Conservation (phyloP, 2,329 filamentous ascomycete genomes). For the Thielaviopsis populi region DNA sequence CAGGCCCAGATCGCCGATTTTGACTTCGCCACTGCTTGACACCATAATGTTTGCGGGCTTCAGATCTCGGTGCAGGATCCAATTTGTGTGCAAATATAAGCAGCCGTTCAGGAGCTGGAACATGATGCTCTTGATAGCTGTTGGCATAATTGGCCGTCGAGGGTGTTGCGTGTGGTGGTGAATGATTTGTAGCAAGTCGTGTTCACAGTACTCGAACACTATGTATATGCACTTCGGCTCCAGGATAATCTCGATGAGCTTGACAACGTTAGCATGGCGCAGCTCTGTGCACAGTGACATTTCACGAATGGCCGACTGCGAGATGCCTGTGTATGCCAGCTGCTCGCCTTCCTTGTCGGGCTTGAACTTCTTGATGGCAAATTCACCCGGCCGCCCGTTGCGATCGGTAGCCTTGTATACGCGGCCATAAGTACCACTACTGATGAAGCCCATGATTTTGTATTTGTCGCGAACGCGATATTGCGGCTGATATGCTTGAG, state of each 20-base stretch:
- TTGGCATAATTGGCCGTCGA: conserved; percentile 72
- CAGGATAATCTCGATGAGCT: conserved; percentile 84
- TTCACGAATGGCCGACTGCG: conserved; percentile 89
- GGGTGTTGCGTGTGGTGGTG: conserved; percentile 90
- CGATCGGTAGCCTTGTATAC: conserved; percentile 88
- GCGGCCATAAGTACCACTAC: conserved; percentile 90
- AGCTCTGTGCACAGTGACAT: conserved; percentile 95
- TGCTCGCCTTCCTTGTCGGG: conserved; percentile 95
- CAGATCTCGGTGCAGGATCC: conserved; percentile 91
- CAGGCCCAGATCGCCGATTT: conserved; percentile 86
- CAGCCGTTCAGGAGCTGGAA: conserved; percentile 92
- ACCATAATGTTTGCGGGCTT: conserved; percentile 99
- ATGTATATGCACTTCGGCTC: conserved; percentile 99
- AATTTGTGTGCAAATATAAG: conserved; percentile 88
- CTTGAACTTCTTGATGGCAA: conserved; percentile 99
- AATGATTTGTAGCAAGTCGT: conserved; percentile 93
- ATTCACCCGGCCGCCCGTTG: conserved; percentile 55
- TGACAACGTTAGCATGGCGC: conserved; percentile 75
- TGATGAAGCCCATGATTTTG: conserved; percentile 95
- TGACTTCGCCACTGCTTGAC: conserved; percentile 74
- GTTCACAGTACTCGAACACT: conserved; percentile 97
- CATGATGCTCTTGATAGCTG: conserved; percentile 84
- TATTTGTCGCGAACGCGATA: conserved; percentile 85
- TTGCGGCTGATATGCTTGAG: conserved; percentile 49
- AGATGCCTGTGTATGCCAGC: conserved; percentile 91